Base-by-base conservation (phyloP, 2,329 filamentous ascomycete genomes). In the Cladosporium sp. region DNA sequence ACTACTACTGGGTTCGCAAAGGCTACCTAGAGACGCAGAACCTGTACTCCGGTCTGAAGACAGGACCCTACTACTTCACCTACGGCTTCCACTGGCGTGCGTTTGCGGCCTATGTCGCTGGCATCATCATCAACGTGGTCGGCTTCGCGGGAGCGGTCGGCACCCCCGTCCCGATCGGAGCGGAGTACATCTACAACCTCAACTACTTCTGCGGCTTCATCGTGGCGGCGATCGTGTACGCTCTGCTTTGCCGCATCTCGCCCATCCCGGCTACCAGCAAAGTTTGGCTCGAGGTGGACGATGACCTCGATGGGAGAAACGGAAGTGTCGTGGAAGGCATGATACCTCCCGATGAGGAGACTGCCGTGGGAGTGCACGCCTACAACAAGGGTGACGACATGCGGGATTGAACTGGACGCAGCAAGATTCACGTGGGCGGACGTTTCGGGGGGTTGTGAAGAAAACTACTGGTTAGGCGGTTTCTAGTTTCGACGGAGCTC, bases 191-290 rank as follows among this genome's bases (percentile, higher is more conserved):
- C 55, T 96, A 95, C 75, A 87, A 90, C 59, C 65, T 96, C 61
- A 95, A 95, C 70, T 96, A 91, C 74, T 95, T 96, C 68, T 80
- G 80, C 41, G 91, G 91, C 0, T 91, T 95, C 66, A 75, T 89
- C 43, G 79, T 95, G 9, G 80, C 88, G 0, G 74, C 74, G 0
- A 65, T 58, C 0, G 71, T 84, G 7, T 96, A 96, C 71, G 95
- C 81, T 73, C 51, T 68, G 0, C 74, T 95, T 1, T 90, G 85
- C 67, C 79, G 73, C 54, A 33, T 90, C 22, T 87, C 72, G 57
- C 89, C 89, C 0, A 71, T 95, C 0, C 85, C 87, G 0, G 89
- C 86, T 1, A 84, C 79, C 4, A 91, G 87, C 64, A 78, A 85
- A 9, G 74, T 67, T 7, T 95, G 90, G 90, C 79, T 87, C 69